A percentile compares a stretch with the other conserved stretches of the same genome.
Evolutionary conservation across 345 rosid genomes (phyloP).

Genomic region (Corymbia maculata): DNA sequence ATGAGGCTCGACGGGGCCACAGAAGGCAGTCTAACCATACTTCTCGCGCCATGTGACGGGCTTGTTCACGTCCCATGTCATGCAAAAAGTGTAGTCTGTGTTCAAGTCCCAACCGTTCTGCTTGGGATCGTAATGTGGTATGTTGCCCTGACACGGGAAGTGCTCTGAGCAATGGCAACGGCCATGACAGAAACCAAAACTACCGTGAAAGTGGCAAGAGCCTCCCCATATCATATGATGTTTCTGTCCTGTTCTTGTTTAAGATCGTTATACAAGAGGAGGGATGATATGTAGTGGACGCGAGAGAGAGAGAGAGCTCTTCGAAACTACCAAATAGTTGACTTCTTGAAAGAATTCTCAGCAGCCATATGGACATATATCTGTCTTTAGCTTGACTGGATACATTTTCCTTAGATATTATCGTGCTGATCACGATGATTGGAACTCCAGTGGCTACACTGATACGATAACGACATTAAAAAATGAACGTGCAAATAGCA

Average conservation of each 20-base stretch:
- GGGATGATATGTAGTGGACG: neutral
- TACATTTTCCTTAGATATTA: neutral
- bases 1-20: slow-evolving; percentile 35
- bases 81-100: slow-evolving; percentile 32
- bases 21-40: slow-evolving; percentile 52
- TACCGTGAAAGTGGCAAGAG: neutral
- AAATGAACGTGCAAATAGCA: neutral
- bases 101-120: slow-evolving; percentile 36
- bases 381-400: neutral
- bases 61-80: slow-evolving; percentile 46
- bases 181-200: neutral
- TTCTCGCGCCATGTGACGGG: slow-evolving; percentile 40
- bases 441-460: neutral
- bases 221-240: neutral
- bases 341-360: neutral
- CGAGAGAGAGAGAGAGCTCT: neutral
- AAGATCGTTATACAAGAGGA: neutral
- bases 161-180: slow-evolving; percentile 13
- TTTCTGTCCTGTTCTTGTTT: neutral
- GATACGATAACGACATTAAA: neutral
- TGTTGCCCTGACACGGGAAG: slow-evolving; percentile 32
- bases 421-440: neutral
- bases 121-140: slow-evolving; percentile 42
- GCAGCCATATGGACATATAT: neutral
- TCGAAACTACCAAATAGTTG: neutral